A percentile compares a stretch with the other conserved stretches of the same genome.
Conservation (phyloP, 192 early-diverging fungal genomes). For the Phlyctochytrium arcticum region DNA sequence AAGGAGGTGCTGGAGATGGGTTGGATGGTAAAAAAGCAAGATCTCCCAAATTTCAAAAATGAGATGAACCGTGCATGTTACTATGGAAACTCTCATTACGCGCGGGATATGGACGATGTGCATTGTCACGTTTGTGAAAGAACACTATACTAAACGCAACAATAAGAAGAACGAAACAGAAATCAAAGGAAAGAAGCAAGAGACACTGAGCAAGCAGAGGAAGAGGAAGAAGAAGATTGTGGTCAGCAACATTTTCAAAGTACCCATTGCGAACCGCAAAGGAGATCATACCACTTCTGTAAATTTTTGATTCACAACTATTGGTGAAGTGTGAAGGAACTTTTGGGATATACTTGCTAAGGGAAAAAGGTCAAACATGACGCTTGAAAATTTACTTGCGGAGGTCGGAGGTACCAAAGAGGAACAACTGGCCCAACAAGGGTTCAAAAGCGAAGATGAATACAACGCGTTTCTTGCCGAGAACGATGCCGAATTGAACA, state of each 20-base stretch:
- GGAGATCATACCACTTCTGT: too few species aligned
- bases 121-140: neutral
- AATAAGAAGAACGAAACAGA: too few species aligned
- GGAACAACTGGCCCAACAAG: neutral
- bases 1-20: neutral
- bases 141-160: neutral
- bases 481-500: slow-evolving; percentile 4
- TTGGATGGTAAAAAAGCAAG: too few species aligned
- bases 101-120: neutral
- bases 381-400: slow-evolving; percentile 15
- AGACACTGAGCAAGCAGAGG: too few species aligned
- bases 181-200: too few species aligned
- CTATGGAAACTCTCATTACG: neutral
- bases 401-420: neutral
- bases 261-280: too few species aligned
- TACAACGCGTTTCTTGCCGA: neutral
- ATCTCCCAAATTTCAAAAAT: neutral
- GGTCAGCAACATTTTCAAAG: too few species aligned
- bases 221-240: too few species aligned
- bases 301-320: too few species aligned
- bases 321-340: too few species aligned
- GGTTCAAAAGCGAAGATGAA: neutral
- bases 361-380: neutral
- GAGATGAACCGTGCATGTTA: neutral
- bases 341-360: too few species aligned